Conservation (phyloP, 768 basidiomycete species). For the Mycena venus region DNA sequence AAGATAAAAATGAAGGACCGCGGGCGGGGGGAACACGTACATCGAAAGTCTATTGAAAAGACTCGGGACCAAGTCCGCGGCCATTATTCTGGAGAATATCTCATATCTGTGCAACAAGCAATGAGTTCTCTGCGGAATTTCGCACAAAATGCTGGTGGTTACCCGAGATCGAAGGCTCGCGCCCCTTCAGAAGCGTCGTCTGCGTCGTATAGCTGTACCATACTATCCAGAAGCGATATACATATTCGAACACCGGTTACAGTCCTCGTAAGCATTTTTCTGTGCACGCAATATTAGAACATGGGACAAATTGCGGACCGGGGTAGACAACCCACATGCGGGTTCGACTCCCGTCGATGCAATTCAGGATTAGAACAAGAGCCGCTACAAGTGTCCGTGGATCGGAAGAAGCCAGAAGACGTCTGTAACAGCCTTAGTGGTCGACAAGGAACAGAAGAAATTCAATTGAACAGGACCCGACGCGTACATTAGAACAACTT, state of each 20-base stretch:
- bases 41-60: constrained; percentile 73
- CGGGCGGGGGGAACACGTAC: constrained; percentile 56
- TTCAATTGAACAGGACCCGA: constrained; percentile 31
- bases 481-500: constrained; percentile 80
- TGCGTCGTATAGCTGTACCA: constrained; percentile 78
- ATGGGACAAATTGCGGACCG: not conserved
- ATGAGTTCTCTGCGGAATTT: constrained; percentile 9
- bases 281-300: constrained; percentile 41
- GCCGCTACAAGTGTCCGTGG: constrained; percentile 69
- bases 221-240: constrained; percentile 75
- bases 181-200: constrained; percentile 75
- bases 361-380: constrained; percentile 81
- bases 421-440: constrained; percentile 51
- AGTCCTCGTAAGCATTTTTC: constrained; percentile 66
- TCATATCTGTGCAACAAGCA: constrained; percentile 58
- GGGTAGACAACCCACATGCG: constrained; percentile 63
- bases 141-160: constrained; percentile 32
- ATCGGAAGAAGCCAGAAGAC: constrained; percentile 76
- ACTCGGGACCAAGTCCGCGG: constrained; percentile 67
- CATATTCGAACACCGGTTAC: constrained; percentile 75
- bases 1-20: constrained; percentile 14
- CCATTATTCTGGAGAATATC: constrained; percentile 74
- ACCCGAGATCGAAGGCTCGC: constrained; percentile 86
- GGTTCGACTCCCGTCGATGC: constrained; percentile 67
- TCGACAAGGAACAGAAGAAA: not conserved